phyloP scores from a whole-genome alignment of 352 stramenopile species.

The Aphanomyces cochlioides region DNA sequence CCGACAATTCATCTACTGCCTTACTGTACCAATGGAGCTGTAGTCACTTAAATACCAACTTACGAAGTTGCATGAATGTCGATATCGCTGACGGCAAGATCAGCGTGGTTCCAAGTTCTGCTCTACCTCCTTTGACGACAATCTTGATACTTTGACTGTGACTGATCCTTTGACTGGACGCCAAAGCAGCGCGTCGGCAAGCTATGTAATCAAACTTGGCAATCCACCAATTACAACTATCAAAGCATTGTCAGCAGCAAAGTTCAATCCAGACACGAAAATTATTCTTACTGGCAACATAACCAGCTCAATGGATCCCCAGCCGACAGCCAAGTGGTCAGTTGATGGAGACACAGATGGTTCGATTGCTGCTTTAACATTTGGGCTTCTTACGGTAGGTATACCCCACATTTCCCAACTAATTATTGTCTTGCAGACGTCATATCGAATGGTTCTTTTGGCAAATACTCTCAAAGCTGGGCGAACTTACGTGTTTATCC shows the following conservation, averaged over 20 bases:
- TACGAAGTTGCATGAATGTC: background rate
- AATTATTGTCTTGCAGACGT: background rate
- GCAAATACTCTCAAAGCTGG: constrained; percentile 46
- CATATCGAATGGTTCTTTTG: constrained; percentile 47
- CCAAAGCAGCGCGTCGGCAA: constrained; percentile 36
- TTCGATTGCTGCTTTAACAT: constrained; percentile 37
- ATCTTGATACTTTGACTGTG: constrained; percentile 51
- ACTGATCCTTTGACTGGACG: constrained; percentile 42
- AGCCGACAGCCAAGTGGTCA: constrained; percentile 42
- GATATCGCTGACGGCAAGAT: background rate
- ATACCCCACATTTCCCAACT: background rate
- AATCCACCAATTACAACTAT: constrained; percentile 55
- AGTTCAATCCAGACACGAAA: constrained; percentile 58
- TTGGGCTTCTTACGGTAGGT: constrained; percentile 39
- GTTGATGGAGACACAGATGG: constrained; percentile 38
- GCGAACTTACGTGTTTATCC: constrained; percentile 48
- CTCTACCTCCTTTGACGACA: constrained; percentile 45
- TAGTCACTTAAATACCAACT: background rate
- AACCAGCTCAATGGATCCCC: constrained; percentile 44
- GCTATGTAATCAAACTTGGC: constrained; percentile 47
- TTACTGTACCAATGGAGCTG: background rate
- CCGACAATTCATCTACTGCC: background rate
- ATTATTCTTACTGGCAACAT: constrained; percentile 51
- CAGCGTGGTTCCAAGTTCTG: constrained; percentile 41
- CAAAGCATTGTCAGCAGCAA: constrained; percentile 39